Percentiles rank a stretch among this genome's conserved stretches.
Conservation (phyloP, 495 filamentous ascomycete species). For the Rhypophila decipiens region DNA sequence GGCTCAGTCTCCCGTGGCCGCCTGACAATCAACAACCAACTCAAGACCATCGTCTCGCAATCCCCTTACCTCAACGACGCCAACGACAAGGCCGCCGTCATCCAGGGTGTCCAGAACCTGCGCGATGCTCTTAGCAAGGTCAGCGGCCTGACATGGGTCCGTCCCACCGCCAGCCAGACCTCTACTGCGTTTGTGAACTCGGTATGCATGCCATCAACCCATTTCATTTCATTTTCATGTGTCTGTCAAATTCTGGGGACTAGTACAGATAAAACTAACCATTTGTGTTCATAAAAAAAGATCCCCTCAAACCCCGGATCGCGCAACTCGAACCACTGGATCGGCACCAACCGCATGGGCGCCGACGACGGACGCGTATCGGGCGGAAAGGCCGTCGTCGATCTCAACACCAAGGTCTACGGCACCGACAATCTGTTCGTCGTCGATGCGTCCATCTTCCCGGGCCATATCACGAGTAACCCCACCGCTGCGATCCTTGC, state of each 20-base stretch:
- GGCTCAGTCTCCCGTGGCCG: constrained; percentile 55
- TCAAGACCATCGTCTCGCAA: constrained; percentile 49
- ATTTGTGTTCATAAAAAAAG: constrained; percentile 15
- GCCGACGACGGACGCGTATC: constrained; percentile 55
- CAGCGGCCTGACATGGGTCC: constrained; percentile 45
- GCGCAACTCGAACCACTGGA: constrained; percentile 66
- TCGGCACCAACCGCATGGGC: constrained; percentile 55
- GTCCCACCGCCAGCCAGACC: constrained; percentile 45
- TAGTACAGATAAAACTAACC: background rate
- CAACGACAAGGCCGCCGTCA: constrained; percentile 46
- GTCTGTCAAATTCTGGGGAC: too few relatives aligned
- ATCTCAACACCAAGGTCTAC: constrained; percentile 62
- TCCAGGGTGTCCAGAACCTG: constrained; percentile 53
- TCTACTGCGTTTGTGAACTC: constrained; percentile 48
- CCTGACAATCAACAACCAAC: constrained; percentile 50
- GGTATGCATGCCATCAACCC: constrained; percentile 6
- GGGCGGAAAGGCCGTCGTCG: constrained; percentile 63
- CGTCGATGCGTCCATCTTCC: constrained; percentile 60
- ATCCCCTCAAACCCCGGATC: constrained; percentile 43
- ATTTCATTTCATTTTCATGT: background rate
- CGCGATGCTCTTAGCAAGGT: constrained; percentile 48
- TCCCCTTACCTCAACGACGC: constrained; percentile 48
- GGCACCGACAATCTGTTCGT: constrained; percentile 66
- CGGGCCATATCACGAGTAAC: constrained; percentile 54
- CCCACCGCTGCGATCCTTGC: constrained; percentile 53